phyloP scores from a whole-genome alignment of 768 basidiomycete species.

The Austroboletus eburneus region DNA sequence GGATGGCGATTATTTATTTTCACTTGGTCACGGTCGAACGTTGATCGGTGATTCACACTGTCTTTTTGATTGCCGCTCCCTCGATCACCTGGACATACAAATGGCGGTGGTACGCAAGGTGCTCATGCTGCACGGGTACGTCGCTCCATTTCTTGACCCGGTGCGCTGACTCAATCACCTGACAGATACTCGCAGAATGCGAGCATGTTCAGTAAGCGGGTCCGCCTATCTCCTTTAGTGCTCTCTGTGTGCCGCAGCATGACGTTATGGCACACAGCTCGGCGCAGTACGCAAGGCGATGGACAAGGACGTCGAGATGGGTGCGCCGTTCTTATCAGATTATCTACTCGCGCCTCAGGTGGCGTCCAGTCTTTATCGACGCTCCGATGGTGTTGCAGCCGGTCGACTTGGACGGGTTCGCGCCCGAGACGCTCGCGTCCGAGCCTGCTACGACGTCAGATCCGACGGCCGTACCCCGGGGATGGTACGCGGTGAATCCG shows the following conservation, averaged over 20 bases:
- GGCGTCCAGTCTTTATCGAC: constrained; percentile 68
- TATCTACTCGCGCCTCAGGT: no score
- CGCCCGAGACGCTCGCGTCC: constrained; percentile 30
- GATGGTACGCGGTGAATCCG: constrained; percentile 66
- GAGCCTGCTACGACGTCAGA: constrained; percentile 38
- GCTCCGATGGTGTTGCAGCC: constrained; percentile 66
- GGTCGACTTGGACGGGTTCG: constrained; percentile 43
- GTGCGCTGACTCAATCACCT: constrained; percentile 3
- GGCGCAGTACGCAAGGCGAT: constrained; percentile 71
- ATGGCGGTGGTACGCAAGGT: constrained; percentile 33
- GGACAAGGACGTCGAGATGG: constrained; percentile 60
- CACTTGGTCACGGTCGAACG: no score
- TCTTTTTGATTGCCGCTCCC: background rate
- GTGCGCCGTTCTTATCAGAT: constrained; percentile 41
- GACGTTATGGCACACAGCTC: no score
- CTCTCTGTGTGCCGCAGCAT: no score
- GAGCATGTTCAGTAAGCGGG: constrained; percentile 65
- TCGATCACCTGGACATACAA: background rate
- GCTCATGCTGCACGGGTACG: constrained; percentile 46
- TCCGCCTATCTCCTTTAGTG: constrained; percentile 36
- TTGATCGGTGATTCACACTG: no score
- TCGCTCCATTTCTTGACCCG: background rate
- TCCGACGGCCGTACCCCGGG: constrained; percentile 54
- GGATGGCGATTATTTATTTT: no score
- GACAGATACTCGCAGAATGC: constrained; percentile 71